Base-by-base conservation (phyloP, 2,329 filamentous ascomycete genomes). In the Colletotrichum lupini region DNA sequence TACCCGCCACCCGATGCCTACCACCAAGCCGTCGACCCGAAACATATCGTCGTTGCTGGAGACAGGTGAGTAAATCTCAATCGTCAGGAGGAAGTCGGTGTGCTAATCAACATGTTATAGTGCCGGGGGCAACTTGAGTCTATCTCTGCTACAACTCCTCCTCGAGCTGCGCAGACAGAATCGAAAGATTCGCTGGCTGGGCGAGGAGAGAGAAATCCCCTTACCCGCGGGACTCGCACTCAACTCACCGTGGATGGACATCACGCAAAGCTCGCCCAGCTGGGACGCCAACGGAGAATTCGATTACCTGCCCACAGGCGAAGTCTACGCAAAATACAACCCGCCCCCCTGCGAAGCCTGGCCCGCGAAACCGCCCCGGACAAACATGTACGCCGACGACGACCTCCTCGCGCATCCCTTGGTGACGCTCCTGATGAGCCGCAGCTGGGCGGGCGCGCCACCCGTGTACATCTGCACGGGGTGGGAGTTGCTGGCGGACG, bases 401-500 rank as follows among this genome's bases (percentile, higher is more conserved):
- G 81, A 81, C 5, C 80, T 91, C 22, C 80, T 89, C 4, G 78
- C 85, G 16, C 93, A 97, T 79, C 94, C 94, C 8, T 86, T 97
- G 1, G 92, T 90, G 0, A 92, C 90, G 0, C 88, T 92, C 1
- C 81, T 94, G 4, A 84, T 89, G 28, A 87, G 86, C 0, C 78
- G 80, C 9, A 85, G 85, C 76, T 97, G 94, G 94, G 77, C 79
- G 1, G 88, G 87, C 0, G 80, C 86, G 0, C 92, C 92, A 8
- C 94, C 94, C 0, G 78, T 94, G 1, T 95, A 91, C 80, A 84
- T 95, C 42, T 90, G 87, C 76, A 87, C 89, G 0, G 94, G 94
- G 0, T 90, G 93, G 84, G 94, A 97, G 82, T 87, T 92, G 76
- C 85, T 96, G 11, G 85, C 88, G 1, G 93, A 94, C 80, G 93